Evolutionary conservation across 805 yeast genomes (phyloP), one percentile per base, ranked within the genome.

Genomic region (Lipomyces orientalis): DNA sequence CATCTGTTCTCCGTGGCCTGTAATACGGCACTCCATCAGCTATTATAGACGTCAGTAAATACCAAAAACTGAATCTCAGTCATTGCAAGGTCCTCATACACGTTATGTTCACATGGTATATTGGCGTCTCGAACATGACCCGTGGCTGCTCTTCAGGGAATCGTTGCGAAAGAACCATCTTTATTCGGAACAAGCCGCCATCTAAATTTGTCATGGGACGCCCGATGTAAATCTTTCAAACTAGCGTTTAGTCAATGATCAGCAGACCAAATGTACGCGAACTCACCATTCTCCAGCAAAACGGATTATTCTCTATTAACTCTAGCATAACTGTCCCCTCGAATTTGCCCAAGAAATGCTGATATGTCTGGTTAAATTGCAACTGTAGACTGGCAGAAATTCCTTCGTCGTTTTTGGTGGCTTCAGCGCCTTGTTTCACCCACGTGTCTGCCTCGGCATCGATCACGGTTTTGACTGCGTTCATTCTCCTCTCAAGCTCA

Each of bases 61-160:
- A 4, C 9, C 14, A 46, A 58, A n/a, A n/a, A 8, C 7, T 7
- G 19, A n/a, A 7, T 22, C 57, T 2, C 19, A 54, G 58, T 2
- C 6, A 34, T 29, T 16, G 19, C 22, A 54, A 54, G 8, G 29
- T 16, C 10, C n/a, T 58, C 63, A 12, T 55, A 65, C 68, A 46
- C 12, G 68, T 65, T 33, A 65, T 46, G 43, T 65, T 57, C 19
- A 61, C 25, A 37, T 65, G 68, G 52, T 61, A 65, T 51, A 65
- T 61, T 9, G 68, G 68, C 5, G 68, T 65, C 58, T 65, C 68
- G 46, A 61, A 65, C 9, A 49, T 34, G 31, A 37, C 64, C 12
- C 68, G 54, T 5, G 68, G 68, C 55, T 61, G 68, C 61, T 61
- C 68, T 4, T 46, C 60, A 8, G 68, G 68, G 33, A 61, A 65